phyloP scores from a whole-genome alignment of 768 basidiomycete species.

The Rhizopogon roseolus region DNA sequence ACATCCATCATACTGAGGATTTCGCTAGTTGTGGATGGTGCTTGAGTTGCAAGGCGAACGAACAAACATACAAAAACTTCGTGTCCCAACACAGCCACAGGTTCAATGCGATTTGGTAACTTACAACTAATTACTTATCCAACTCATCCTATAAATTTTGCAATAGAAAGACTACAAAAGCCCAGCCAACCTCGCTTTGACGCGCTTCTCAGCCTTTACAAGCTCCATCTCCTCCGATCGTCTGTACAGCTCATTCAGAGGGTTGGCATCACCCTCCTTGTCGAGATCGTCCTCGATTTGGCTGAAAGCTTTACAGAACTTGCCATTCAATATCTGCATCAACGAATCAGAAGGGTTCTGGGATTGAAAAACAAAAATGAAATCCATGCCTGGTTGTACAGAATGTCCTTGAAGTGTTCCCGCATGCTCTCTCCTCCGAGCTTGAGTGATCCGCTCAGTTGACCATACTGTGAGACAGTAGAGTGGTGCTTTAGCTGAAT shows the following conservation, averaged over 20 bases:
- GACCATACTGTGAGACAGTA: conserved; percentile 57
- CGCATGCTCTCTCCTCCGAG: conserved; percentile 47
- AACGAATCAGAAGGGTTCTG: not conserved
- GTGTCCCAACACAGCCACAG: conserved; percentile 16
- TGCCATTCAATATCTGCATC: conserved; percentile 50
- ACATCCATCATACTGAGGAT: conserved; percentile 59
- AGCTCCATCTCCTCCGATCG: conserved; percentile 48
- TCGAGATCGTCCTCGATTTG: conserved; percentile 53
- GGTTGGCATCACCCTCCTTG: conserved; percentile 49
- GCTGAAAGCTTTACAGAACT: conserved; percentile 51
- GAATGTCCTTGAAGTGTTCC: conserved; percentile 52
- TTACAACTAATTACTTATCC: not conserved
- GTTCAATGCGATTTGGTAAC: conserved; percentile 9
- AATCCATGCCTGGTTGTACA: conserved; percentile 46
- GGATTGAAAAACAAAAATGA: not conserved
- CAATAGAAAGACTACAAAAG: conserved; percentile 22
- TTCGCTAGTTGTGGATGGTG: not conserved
- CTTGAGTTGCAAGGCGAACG: conserved; percentile 3
- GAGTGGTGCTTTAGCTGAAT: conserved; percentile 57
- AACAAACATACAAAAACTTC: conserved; percentile 32
- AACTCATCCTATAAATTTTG: not conserved
- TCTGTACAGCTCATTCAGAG: conserved; percentile 49
- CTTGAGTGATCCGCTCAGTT: conserved; percentile 51
- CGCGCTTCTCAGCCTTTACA: conserved; percentile 55
- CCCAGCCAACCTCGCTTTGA: conserved; percentile 43